Base-by-base conservation (phyloP, 73 alveolate species). In the Effrenium voratum region DNA sequence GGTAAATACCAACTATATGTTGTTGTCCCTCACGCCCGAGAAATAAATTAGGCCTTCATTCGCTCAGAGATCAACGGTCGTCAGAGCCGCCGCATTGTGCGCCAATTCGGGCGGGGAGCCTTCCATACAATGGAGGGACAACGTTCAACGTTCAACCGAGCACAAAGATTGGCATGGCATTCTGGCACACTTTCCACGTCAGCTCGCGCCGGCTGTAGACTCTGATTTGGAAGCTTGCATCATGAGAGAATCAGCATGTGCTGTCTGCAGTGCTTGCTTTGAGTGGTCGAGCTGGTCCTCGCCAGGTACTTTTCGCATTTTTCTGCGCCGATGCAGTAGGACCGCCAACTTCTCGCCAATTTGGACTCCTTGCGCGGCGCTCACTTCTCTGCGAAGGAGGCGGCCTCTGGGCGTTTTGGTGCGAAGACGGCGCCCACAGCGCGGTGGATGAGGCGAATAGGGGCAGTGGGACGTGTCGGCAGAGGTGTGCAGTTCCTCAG, bases 271-370 rank as follows among this genome's bases (percentile, higher is more conserved):
- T 73, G 47, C 22, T 34, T 72, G 60, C 10, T 19, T 76, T 34
- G 30, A 16, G 6, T 52, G 26, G 12, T 22, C 16, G 28, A 1
- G 16, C 28, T 0, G 28, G 16, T 2, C 28, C n/a, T 57, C 28
- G 2, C 24, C 41, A 88, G 95, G 95, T 88, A 44, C 97, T 90
- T n/a, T 90, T 70, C 24, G 97, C 97, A 3, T 90, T 90, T 43
- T 90, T 90, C 97, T 90, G 97, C 77, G 97, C 97, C 32, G 97
- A 90, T 40, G 97, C 97, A 8, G 97, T 90, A 90, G 97, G 97
- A 55, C 44, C 68, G 47, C 26, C 55, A 73, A 0, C 40, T 44
- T 16, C 28, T 12, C 49, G 16, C 26, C 79, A 55, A 41, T 19
- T 1, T 5, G 41, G 45, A n/a, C 81, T 1, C 59, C 28, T 0